Base-by-base conservation (phyloP, 2,329 filamentous ascomycete genomes). In the Allantophomopsis cytisporea region DNA sequence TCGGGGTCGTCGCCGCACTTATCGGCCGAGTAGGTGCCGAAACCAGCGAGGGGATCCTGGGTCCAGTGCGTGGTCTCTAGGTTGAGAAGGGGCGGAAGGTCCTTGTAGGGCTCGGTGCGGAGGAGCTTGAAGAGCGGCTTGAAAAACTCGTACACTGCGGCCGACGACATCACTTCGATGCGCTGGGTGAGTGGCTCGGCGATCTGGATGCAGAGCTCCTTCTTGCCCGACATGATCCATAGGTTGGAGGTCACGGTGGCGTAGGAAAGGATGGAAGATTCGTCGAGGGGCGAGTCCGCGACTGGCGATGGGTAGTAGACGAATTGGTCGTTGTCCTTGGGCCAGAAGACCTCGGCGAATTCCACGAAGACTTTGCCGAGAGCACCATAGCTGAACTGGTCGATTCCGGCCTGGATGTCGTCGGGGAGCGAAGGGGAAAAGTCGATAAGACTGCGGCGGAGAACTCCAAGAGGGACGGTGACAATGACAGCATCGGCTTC, bases 61-160 rank as follows among this genome's bases (percentile, higher is more conserved):
- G 60, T 62, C 61, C 61, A 64, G 45, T 62, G 58, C 28, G 61
- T 64, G 17, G 60, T 60, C 49, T 64, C 60, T 42, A 64, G 51
- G 47, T 55, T 55, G 37, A 60, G 39, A 18, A 62, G 51, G 4
- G 50, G 51, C 2, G 61, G 61, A 15, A 64, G 53, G 32, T 60
- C 59, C 42, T 61, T 63, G 50, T 63, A 62, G 1, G 60, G 61
- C 43, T 64, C 61, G 3, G 60, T 61, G 16, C 61, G 60, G 38
- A 62, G 53, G 14, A 63, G 52, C 45, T 59, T 62, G 52, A 64
- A 64, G 7, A 64, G 53, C 1, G 61, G 61, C 45, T 64, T 60
- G 46, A 64, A 64, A 50, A 64, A 64, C 18, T 51, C 52, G 41
- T 58, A 63, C 28, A 63, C 51, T 30, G 50, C 54, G 17, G 51